A percentile compares a stretch with the other conserved stretches of the same genome.
phyloP scores from a whole-genome alignment of 352 stramenopile species.

The Halophytophthora batemanensis region DNA sequence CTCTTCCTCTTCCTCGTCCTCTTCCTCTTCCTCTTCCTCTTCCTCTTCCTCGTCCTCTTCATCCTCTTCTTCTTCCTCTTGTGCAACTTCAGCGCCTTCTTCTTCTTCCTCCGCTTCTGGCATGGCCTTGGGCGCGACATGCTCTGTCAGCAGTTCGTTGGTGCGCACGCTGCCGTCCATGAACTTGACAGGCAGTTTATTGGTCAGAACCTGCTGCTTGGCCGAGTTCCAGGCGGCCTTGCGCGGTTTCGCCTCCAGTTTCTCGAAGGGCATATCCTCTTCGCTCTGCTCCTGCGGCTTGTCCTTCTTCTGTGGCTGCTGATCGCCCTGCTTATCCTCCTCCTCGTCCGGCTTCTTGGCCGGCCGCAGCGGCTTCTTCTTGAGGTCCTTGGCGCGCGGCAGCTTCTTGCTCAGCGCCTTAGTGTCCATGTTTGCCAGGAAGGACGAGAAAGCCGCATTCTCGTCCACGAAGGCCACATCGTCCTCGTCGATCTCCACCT shows the following conservation, averaged over 20 bases:
- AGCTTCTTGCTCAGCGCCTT: conserved; percentile 54
- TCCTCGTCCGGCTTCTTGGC: conserved; percentile 16
- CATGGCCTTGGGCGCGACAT: conserved; percentile 23
- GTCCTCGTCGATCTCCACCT: conserved; percentile 69
- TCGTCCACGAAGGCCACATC: conserved; percentile 79
- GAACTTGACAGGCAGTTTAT: conserved; percentile 84
- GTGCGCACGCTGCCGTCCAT: conserved; percentile 80
- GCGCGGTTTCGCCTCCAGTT: conserved; percentile 69
- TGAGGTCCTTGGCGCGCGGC: conserved; percentile 30
- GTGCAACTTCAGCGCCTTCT: no score
- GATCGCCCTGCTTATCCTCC: no score
- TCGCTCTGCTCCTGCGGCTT: conserved; percentile 18
- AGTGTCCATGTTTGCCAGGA: conserved; percentile 78
- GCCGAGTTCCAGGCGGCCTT: conserved; percentile 57
- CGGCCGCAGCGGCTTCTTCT: conserved; percentile 30
- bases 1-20: no score
- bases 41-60: no score
- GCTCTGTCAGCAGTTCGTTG: conserved; percentile 69
- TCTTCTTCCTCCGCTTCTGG: conserved; percentile 15
- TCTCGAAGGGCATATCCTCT: conserved; percentile 62
- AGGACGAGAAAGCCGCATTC: conserved; percentile 67
- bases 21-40: no score
- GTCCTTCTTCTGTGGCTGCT: no score
- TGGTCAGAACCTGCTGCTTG: conserved; percentile 55
- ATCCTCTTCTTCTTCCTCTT: no score